phyloP scores from a whole-genome alignment of 2,329 filamentous ascomycete genomes.

The Fusarium neocosmosporiellum region DNA sequence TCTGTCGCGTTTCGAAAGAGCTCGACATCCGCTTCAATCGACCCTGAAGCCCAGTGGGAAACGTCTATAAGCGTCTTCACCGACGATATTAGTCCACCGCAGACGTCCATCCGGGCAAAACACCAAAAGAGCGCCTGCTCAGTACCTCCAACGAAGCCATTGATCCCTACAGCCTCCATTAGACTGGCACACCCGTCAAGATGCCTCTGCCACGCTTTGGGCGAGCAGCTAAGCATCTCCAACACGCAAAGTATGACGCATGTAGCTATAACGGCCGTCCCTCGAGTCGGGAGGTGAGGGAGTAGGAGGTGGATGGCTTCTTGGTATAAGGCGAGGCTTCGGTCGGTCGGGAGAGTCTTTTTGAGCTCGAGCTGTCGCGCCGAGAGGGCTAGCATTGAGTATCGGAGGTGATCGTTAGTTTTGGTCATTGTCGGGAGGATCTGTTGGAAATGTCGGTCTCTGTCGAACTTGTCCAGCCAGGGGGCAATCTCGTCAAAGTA shows the following conservation, averaged over 20 bases:
- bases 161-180: slow-evolving; percentile 61
- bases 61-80: slow-evolving; percentile 62
- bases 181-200: slow-evolving; percentile 64
- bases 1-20: slow-evolving; percentile 50
- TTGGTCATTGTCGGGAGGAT: slow-evolving; percentile 60
- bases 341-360: slow-evolving; percentile 48
- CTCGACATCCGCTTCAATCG: slow-evolving; percentile 45
- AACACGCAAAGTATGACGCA: slow-evolving; percentile 65
- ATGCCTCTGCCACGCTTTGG: slow-evolving; percentile 62
- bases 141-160: slow-evolving; percentile 61
- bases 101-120: slow-evolving; percentile 66
- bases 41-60: slow-evolving; percentile 56
- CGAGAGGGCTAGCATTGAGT: slow-evolving; percentile 62
- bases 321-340: slow-evolving; percentile 61
- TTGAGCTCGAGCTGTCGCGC: slow-evolving; percentile 63
- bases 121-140: slow-evolving; percentile 66
- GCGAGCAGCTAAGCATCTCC: slow-evolving; percentile 63
- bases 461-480: slow-evolving; percentile 66
- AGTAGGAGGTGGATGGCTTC: slow-evolving; percentile 62
- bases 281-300: slow-evolving; percentile 59
- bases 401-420: slow-evolving; percentile 56
- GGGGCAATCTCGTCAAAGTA: slow-evolving; percentile 56
- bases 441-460: slow-evolving; percentile 59
- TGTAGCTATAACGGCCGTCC: slow-evolving; percentile 62
- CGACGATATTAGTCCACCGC: slow-evolving; percentile 63